Evolutionary conservation across 179 eudicot genomes (phyloP).

Genomic region (Corrigiola litoralis): DNA sequence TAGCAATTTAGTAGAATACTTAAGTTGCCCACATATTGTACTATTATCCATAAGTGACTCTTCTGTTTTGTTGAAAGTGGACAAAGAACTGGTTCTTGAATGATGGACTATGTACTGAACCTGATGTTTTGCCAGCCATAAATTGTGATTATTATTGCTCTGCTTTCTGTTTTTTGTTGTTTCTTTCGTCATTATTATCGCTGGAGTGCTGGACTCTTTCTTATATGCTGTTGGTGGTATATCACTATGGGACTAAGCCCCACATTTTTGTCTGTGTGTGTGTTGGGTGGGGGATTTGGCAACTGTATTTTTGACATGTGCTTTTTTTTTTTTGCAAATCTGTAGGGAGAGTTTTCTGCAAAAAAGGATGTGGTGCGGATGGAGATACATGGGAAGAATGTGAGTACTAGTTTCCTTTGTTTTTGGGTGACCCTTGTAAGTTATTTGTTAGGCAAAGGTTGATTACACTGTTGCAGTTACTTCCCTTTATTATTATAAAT

Average conservation of each 20-base stretch:
- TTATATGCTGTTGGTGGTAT: background rate
- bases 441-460: background rate
- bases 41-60: too few relatives aligned
- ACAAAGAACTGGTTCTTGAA: background rate
- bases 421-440: background rate
- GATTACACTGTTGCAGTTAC: background rate
- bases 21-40: too few relatives aligned
- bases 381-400: constrained; percentile 97
- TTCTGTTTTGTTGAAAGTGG: background rate
- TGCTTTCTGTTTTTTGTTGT: background rate
- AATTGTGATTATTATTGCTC: background rate
- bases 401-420: constrained; percentile 35
- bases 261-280: too few relatives aligned
- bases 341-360: constrained; percentile 97
- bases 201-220: too few relatives aligned
- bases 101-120: background rate
- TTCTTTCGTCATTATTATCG: background rate
- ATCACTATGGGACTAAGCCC: too few relatives aligned
- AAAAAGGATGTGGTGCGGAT: constrained; percentile 89
- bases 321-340: constrained; percentile 4
- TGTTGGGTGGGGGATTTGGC: too few relatives aligned
- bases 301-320: background rate
- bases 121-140: background rate
- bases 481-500: background rate
- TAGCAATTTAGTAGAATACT: too few relatives aligned